phyloP scores from a whole-genome alignment of 2,329 filamentous ascomycete species.

The Fusarium sublunatum region DNA sequence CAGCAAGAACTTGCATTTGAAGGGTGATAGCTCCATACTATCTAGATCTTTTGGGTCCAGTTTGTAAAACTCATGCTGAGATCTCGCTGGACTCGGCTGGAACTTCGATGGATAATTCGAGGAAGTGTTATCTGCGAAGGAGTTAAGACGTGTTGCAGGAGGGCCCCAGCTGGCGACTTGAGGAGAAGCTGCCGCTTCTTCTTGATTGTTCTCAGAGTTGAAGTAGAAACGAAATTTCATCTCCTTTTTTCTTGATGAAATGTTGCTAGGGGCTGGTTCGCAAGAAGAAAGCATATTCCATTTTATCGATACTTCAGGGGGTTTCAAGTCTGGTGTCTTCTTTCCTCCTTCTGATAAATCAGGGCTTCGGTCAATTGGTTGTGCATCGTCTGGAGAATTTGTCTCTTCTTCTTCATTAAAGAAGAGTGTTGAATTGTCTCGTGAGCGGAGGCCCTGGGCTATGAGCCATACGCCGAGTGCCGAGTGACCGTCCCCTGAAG shows the following conservation, averaged over 20 bases:
- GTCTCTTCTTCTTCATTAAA: conserved; percentile 27
- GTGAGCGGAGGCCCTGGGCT: conserved; percentile 48
- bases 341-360: not conserved
- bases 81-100: conserved; percentile 48
- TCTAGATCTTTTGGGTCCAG: conserved; percentile 50
- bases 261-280: not conserved
- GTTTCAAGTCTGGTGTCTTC: not conserved
- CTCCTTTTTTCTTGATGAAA: not conserved
- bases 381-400: not conserved
- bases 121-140: conserved; percentile 44
- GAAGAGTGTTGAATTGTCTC: conserved; percentile 41
- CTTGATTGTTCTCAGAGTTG: not conserved
- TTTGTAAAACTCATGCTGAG: conserved; percentile 44
- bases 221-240: not conserved
- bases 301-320: not conserved
- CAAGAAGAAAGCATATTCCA: not conserved
- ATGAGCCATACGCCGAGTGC: conserved; percentile 53
- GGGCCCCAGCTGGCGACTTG: conserved; percentile 24
- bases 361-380: not conserved
- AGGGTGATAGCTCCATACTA: conserved; percentile 51
- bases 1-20: conserved; percentile 45
- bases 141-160: conserved; percentile 24
- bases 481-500: conserved; percentile 51
- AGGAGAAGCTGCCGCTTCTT: not conserved
- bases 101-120: conserved; percentile 52